Percentiles rank a stretch among this genome's conserved stretches.
These are phyloP conservation scores for Hypoxylon lienhwacheense DNA, from an alignment of 495 filamentous ascomycete species.

Conservation along the genomic window DNA sequence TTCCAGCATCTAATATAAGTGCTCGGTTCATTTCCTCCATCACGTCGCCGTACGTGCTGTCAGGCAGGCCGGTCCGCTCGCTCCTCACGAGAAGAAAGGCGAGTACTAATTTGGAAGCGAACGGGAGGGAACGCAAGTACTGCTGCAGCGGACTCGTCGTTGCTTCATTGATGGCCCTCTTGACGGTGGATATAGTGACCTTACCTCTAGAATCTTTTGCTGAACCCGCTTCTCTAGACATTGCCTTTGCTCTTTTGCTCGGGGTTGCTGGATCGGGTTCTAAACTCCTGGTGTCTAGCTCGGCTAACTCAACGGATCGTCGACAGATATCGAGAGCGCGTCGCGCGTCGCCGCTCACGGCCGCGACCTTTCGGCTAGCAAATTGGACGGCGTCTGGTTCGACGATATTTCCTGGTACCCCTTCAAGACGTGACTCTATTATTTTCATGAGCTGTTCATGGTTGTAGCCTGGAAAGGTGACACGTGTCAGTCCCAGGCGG, in stretches of 20 bases:
- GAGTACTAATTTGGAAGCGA: constrained; percentile 81
- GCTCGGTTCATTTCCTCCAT: constrained; percentile 84
- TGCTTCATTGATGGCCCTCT: constrained; percentile 91
- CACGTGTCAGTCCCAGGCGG: constrained; percentile 82
- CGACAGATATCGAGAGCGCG: constrained; percentile 94
- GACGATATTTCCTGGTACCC: constrained; percentile 86
- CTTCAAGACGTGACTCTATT: constrained; percentile 83
- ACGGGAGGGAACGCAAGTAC: constrained; percentile 77
- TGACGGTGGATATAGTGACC: constrained; percentile 91
- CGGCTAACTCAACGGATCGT: constrained; percentile 92
- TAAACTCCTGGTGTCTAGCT: constrained; percentile 61
- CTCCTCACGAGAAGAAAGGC: constrained; percentile 76
- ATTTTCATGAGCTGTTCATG: constrained; percentile 98
- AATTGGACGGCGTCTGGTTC: constrained; percentile 95
- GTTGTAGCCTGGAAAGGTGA: constrained; percentile 96
- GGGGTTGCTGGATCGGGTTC: constrained; percentile 43
- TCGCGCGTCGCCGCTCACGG: constrained; percentile 91
- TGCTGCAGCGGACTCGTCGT: constrained; percentile 90
- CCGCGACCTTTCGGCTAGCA: constrained; percentile 92
- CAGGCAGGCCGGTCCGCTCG: constrained; percentile 79
- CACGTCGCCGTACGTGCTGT: constrained; percentile 87
- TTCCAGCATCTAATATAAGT: constrained; percentile 62
- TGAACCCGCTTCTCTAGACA: constrained; percentile 21
- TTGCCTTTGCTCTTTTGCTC: constrained; percentile 40
- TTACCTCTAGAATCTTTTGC: constrained; percentile 44